Base-by-base conservation (phyloP, 2,329 filamentous ascomycete genomes). In the Macrophomina pseudophaseolina region DNA sequence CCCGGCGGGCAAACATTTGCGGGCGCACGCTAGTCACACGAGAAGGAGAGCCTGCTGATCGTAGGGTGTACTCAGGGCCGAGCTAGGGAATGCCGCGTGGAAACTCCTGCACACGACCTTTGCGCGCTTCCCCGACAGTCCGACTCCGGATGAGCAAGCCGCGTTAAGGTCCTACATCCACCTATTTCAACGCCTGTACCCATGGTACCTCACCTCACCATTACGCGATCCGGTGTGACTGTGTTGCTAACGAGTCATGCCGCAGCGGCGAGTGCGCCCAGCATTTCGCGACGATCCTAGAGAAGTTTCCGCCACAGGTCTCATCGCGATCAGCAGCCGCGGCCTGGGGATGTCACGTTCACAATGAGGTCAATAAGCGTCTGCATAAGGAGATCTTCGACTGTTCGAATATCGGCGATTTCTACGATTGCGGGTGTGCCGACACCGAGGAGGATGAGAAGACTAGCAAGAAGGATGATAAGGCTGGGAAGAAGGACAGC, bases 61-160 rank as follows among this genome's bases (percentile, higher is more conserved):
- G 48, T 46, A 42, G 33, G 40, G 38, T 28, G 23, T 35, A 28
- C 18, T 64, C 67, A 86, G 84, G 77, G 87, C 86, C 68, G 88
- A 90, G 76, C 81, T 90, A 33, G 88, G 88, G 68, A 84, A 87
- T 68, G 86, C 88, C 66, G 85, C 87, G 42, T 90, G 88, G 88
- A 88, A 88, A 72, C 82, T 88, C 69, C 83, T 90, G 70, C 88
- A 90, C 75, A 90, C 88, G 18, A 87, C 87, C 67, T 88, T 90
- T 80, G 87, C 86, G 64, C 83, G 87, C 70, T 90, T 88, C 73
- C 88, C 88, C 12, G 87, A 89, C 72, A 83, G 85, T 67, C 88
- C 88, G 2, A 86, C 84, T 0, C 76, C 80, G 28, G 87, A 90
- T 65, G 87, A 90, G 74, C 84, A 85, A 71, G 80, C 84, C 60